A percentile compares a stretch with the other conserved stretches of the same genome.
Conservation (phyloP, 768 basidiomycete genomes). For the Lepiota subincarnata region DNA sequence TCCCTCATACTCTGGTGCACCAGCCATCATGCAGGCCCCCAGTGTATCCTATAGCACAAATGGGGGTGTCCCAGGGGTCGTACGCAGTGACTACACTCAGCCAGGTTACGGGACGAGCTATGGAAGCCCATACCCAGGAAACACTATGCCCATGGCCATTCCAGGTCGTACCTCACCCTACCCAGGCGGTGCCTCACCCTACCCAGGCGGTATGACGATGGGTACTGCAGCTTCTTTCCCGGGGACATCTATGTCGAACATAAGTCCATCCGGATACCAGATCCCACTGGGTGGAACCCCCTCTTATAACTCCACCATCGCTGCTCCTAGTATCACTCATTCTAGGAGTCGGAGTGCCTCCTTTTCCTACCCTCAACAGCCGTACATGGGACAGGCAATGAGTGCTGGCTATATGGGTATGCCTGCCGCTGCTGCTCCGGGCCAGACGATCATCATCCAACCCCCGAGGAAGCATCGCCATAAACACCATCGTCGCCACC, state of each 20-base stretch:
- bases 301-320: background rate
- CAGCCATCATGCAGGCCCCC: conserved; percentile 19
- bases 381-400: conserved; percentile 4
- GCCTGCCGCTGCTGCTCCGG: conserved; percentile 6
- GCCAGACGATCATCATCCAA: conserved; percentile 18
- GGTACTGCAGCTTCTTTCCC: conserved; percentile 24
- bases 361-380: conserved; percentile 13
- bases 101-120: too few relatives aligned
- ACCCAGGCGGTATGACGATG: conserved; percentile 21
- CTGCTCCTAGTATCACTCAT: background rate
- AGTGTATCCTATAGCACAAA: background rate
- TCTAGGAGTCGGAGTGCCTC: conserved; percentile 10
- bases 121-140: background rate
- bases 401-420: conserved; percentile 5
- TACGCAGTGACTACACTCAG: background rate
- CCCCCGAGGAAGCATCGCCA: conserved; percentile 21
- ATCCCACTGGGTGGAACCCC: background rate
- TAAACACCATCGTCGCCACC: conserved; percentile 28
- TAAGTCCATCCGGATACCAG: background rate
- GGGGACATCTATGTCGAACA: conserved; percentile 17
- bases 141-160: conserved; percentile 10
- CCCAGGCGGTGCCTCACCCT: conserved; percentile 18
- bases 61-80: background rate
- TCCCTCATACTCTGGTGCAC: conserved; percentile 18
- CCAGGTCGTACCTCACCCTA: background rate